These are phyloP conservation scores for Collybia mongolica DNA, from an alignment of 768 basidiomycete species.

Conservation along the genomic window DNA sequence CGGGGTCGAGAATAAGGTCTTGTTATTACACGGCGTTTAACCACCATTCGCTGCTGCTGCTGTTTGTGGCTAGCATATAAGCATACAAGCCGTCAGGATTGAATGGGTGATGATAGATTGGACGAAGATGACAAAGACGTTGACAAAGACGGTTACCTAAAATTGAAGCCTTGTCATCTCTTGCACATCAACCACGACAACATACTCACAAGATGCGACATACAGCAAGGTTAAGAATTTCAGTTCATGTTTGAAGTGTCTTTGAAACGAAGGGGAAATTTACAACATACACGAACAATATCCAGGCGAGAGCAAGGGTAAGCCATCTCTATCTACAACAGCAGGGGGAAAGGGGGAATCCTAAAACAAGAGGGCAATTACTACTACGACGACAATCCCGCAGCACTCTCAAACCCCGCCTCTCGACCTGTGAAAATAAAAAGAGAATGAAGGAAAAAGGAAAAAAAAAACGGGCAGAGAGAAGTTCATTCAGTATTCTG, in stretches of 20 bases:
- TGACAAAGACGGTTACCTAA: slow-evolving; percentile 36
- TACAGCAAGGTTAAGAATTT: neutral
- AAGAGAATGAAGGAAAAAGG: slow-evolving; percentile 7
- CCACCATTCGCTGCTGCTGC: neutral
- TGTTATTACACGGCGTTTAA: neutral
- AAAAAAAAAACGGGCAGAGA: slow-evolving; percentile 7
- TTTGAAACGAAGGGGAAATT: neutral
- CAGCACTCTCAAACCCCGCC: neutral
- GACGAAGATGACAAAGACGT: slow-evolving; percentile 37
- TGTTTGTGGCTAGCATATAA: neutral
- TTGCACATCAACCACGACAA: slow-evolving; percentile 28
- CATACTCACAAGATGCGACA: neutral
- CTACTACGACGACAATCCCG: neutral
- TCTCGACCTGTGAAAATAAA: slow-evolving; percentile 6
- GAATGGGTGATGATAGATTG: neutral
- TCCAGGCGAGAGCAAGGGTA: neutral
- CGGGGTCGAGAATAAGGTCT: neutral
- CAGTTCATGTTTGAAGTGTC: neutral
- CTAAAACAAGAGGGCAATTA: neutral
- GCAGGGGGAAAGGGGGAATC: neutral
- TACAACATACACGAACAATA: slow-evolving; percentile 3
- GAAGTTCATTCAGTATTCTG: slow-evolving; percentile 16
- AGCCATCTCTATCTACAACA: neutral
- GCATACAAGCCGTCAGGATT: too few relatives aligned
- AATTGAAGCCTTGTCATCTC: slow-evolving; percentile 17